These are phyloP conservation scores for Aureobasidium musti DNA, from an alignment of 2,329 filamentous ascomycete genomes.

Conservation along the genomic window DNA sequence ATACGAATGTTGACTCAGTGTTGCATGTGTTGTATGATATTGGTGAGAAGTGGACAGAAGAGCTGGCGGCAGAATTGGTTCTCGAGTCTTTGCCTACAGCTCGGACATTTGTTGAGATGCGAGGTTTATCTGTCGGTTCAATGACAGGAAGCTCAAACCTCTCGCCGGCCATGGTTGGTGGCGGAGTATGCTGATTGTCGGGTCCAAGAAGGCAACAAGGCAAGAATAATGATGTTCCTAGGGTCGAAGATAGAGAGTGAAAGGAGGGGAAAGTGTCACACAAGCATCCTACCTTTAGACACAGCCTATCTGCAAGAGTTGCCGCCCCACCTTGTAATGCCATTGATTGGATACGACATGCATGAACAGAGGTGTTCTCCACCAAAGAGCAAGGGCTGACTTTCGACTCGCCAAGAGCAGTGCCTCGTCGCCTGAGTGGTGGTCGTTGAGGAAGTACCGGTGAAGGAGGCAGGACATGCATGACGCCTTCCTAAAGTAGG, in stretches of 20 bases:
- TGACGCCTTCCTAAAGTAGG: constrained; percentile 19
- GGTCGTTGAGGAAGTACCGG: constrained; percentile 9
- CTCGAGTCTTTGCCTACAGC: constrained; percentile 10
- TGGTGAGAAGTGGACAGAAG: constrained; percentile 20
- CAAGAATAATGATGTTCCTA: background rate
- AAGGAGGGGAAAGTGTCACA: constrained; percentile 9
- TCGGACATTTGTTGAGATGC: constrained; percentile 14
- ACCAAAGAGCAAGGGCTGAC: constrained; percentile 4
- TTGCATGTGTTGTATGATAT: constrained; percentile 16
- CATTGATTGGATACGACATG: constrained; percentile 10
- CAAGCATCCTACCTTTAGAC: background rate
- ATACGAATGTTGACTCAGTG: constrained; percentile 27
- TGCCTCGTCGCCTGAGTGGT: constrained; percentile 25
- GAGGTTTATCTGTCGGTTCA: background rate
- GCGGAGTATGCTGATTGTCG: background rate
- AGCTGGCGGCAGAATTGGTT: constrained; percentile 8
- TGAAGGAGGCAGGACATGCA: constrained; percentile 20
- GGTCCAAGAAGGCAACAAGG: background rate
- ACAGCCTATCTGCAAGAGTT: constrained; percentile 10
- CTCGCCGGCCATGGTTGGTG: constrained; percentile 4
- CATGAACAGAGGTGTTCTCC: background rate
- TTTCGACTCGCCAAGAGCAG: constrained; percentile 14
- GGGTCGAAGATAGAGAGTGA: background rate
- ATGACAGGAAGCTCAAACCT: constrained; percentile 22
- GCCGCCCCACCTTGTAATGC: constrained; percentile 14